These are phyloP conservation scores for Amylocystis lapponica DNA, from an alignment of 768 basidiomycete species.

Conservation along the genomic window DNA sequence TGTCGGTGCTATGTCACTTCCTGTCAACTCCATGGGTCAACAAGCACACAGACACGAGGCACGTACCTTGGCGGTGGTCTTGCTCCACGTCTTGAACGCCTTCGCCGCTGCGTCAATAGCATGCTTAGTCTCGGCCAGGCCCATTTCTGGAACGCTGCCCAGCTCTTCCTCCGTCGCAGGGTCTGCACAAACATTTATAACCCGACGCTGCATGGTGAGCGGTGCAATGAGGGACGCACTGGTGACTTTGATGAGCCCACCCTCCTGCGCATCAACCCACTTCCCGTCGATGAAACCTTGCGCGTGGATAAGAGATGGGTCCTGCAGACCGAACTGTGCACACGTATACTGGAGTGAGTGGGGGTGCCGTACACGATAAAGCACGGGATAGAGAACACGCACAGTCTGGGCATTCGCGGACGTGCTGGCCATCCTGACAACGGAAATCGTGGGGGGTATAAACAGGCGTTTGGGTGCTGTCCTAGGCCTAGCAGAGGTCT, in stretches of 20 bases:
- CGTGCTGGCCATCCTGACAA: constrained; percentile 10
- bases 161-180: constrained; percentile 82
- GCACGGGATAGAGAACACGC: background rate
- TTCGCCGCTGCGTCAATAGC: constrained; percentile 79
- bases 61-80: constrained; percentile 78
- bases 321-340: constrained; percentile 67
- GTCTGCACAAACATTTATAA: constrained; percentile 47
- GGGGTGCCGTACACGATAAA: too few species aligned
- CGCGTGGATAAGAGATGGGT: constrained; percentile 65
- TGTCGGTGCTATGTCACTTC: constrained; percentile 57
- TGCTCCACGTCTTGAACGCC: constrained; percentile 83
- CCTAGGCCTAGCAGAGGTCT: too few species aligned
- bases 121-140: constrained; percentile 70
- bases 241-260: constrained; percentile 65
- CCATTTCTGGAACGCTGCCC: constrained; percentile 89
- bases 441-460: background rate
- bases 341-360: background rate
- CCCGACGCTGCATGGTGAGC: background rate
- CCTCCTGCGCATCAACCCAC: constrained; percentile 77
- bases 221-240: constrained; percentile 43
- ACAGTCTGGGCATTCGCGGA: background rate
- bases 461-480: too few species aligned
- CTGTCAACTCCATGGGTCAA: background rate
- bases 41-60: constrained; percentile 24
- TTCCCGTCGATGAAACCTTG: constrained; percentile 81